Percentiles rank a stretch among this genome's conserved stretches.
Conservation (phyloP, 129 eudicot species). For the Centaurea solstitialis region DNA sequence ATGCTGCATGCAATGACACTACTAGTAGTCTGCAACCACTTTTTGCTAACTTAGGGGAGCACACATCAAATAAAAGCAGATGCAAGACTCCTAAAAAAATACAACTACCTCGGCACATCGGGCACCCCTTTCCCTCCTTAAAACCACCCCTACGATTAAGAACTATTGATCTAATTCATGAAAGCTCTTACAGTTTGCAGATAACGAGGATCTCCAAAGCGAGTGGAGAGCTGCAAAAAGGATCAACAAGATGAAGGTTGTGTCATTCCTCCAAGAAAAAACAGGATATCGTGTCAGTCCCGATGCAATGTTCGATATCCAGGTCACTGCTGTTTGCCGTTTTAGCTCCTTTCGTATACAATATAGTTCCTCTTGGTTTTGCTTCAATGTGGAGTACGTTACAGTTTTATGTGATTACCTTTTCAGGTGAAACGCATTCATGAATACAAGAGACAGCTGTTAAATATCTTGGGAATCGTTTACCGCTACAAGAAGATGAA, state of each 20-base stretch:
- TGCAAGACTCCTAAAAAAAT: not conserved
- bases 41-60: not conserved
- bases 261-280: slow-evolving; percentile 64
- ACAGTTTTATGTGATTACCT: not conserved
- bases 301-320: slow-evolving; percentile 97
- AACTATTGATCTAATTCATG: slow-evolving; percentile 5
- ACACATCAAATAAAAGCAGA: not conserved
- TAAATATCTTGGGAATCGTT: slow-evolving; percentile 86
- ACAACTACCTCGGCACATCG: not conserved
- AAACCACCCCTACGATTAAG: not conserved
- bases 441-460: slow-evolving; percentile 88
- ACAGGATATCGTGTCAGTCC: slow-evolving; percentile 90
- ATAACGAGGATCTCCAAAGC: slow-evolving; percentile 75
- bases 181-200: slow-evolving; percentile 65
- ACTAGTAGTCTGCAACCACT: not conserved
- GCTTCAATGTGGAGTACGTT: not conserved
- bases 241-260: slow-evolving; percentile 78
- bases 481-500: slow-evolving; percentile 94
- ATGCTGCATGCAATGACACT: not conserved
- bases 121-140: not conserved
- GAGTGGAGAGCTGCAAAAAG: slow-evolving; percentile 91
- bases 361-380: not conserved
- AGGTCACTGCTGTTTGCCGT: slow-evolving; percentile 48
- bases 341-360: not conserved
- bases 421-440: slow-evolving; percentile 90